Evolutionary conservation across 2,329 filamentous ascomycete species (phyloP), one percentile per base, ranked within the genome.

Genomic region (Ceratocystis huliohia): DNA sequence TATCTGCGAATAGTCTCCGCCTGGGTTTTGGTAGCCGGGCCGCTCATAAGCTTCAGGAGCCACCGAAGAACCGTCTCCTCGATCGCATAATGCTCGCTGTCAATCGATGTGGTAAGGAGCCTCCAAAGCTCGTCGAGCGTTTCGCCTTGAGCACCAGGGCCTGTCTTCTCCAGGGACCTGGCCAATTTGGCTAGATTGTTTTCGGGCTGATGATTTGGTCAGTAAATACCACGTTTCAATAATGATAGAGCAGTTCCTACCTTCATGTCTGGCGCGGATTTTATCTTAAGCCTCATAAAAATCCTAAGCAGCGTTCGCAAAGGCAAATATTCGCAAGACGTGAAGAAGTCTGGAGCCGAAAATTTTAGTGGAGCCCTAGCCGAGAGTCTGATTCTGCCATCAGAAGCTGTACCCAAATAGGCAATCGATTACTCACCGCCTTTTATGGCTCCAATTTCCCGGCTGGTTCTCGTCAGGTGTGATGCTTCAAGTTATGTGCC

Each of bases 41-140:
- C 78, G 68, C 79, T 80, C 82, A 85, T 84, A 65, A 80, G 80
- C 71, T 86, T 84, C 65, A 88, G 78, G 1, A 89, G 77, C 78
- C 85, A 84, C 75, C 83, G 79, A 66, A 88, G 71, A 64, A 84
- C 79, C 67, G 79, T 82, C 70, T 84, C 80, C 69, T 85, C 82
- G 2, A 80, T 78, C 1, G 81, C 81, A 69, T 79, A 80, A 59
- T 82, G 82, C 45, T 75, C 74, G 1, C 75, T 74, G 25, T 75
- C 72, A 2, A 75, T 75, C 1, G 76, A 75, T 1, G 76, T 74
- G 3, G 77, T 75, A n/a, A 85, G 73, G 5, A 75, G 73, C 5
- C 73, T 74, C 82, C 81, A 84, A 15, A 85, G 70, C 22, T 74
- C 73, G 65, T 77, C 74, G 48, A 85, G 75, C 41, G 80, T 82